Percentiles rank a stretch among this genome's conserved stretches.
Conservation (phyloP, 441 rosid species). For the Populus hybrid region DNA sequence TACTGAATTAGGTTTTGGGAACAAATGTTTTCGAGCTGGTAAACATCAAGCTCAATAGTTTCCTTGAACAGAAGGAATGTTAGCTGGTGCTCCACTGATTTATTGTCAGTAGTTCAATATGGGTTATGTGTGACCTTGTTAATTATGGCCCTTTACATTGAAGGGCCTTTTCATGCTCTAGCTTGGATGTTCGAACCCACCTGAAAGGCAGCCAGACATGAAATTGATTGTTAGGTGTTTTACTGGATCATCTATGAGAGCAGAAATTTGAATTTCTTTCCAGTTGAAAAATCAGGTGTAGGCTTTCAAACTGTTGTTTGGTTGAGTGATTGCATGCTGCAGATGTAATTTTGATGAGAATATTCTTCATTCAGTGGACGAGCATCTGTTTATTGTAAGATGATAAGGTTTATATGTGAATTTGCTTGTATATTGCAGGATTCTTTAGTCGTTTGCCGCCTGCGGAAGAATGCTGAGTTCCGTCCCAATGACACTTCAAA, state of each 20-base stretch:
- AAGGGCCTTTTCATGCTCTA: neutral
- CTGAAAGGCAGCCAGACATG: neutral
- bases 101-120: no score
- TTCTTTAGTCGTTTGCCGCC: conserved; percentile 73
- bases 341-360: neutral
- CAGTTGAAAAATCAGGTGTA: neutral
- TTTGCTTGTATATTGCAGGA: conserved; percentile 37
- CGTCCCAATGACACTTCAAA: conserved; percentile 22
- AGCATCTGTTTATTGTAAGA: neutral
- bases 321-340: neutral
- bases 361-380: neutral
- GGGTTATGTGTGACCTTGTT: no score
- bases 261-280: neutral
- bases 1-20: no score
- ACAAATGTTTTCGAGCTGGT: no score
- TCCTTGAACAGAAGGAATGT: no score
- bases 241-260: neutral
- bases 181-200: neutral
- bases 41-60: no score
- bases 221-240: neutral
- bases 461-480: conserved; percentile 54
- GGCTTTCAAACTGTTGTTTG: neutral
- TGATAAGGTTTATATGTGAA: conserved; percentile 1
- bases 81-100: no score
- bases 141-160: no score